Evolutionary conservation across 371 early-diverging fungal species (phyloP), one percentile per base, ranked within the genome.

Genomic region (Lichtheimia ramosa): DNA sequence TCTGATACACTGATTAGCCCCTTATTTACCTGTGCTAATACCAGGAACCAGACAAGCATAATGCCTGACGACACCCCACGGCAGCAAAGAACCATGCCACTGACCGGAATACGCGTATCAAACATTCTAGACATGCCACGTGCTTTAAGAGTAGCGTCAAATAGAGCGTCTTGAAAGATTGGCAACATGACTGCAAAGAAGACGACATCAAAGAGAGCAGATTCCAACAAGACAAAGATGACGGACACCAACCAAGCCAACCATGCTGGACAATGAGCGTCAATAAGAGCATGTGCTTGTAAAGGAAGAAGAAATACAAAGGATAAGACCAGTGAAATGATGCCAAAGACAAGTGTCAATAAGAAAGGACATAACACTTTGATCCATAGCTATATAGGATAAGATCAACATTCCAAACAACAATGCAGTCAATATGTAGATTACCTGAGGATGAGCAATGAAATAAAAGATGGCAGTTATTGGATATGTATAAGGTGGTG

Each of bases 221-320:
- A 77, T 63, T 84, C 82, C 20, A 84, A 55, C 27, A 84, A 59
- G 7, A 81, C 81, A 56, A 84, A 77, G 23, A 84, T 70, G n/a
- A 84, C 75, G 16, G 75, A 66, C 0, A 82, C 79, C 25, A 73
- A 59, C 84, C 84, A 84, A 12, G 84, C 84, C 5, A 82, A 56
- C 62, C 82, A 82, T 10, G 65, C 71, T 12, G 84, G 84, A 58
- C 82, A 84, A 21, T 75, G 65, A 21, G 71, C 82, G 14, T 60
- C 41, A 41, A 81, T 79, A 18, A 84, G 71, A 0, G 84, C 82
- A 59, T 82, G 75, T 1, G 82, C 84, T 65, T 84, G 84, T 1
- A 75, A 51, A 8, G 76, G 73, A 27, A 76, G 58, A 2, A 73
- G 55, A 48, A 66, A 74, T 0, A 72, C 74, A 54, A 79, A 74